Evolutionary conservation across 2,329 filamentous ascomycete species (phyloP).

Genomic region (Colletotrichum sansevieriae): DNA sequence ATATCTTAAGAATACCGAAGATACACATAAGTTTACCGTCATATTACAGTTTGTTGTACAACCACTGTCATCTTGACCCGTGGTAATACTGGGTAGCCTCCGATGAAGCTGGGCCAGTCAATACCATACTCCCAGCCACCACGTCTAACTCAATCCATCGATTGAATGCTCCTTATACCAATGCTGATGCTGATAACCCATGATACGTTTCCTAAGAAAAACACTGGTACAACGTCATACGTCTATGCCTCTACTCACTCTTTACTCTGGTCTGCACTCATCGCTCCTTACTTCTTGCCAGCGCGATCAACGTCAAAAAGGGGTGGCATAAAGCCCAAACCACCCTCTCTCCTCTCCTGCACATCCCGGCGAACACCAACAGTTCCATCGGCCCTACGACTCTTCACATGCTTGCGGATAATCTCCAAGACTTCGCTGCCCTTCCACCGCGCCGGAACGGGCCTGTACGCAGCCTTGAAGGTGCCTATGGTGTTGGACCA

Average conservation of each 20-base stretch:
- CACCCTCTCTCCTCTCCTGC: conserved; percentile 51
- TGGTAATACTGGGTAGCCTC: background rate
- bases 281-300: conserved; percentile 11
- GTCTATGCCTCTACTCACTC: background rate
- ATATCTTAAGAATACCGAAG: too few species aligned
- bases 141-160: background rate
- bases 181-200: background rate
- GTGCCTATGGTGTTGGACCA: conserved; percentile 97
- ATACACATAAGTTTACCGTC: background rate
- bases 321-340: conserved; percentile 70
- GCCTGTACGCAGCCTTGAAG: conserved; percentile 93
- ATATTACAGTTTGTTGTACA: background rate
- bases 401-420: conserved; percentile 83
- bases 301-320: conserved; percentile 47
- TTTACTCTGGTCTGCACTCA: background rate
- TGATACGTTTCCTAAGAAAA: background rate
- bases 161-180: conserved; percentile 2
- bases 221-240: background rate
- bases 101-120: conserved; percentile 6
- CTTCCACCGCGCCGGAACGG: conserved; percentile 88
- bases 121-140: background rate
- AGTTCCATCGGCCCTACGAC: conserved; percentile 61
- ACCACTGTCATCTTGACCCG: too few species aligned
- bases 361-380: conserved; percentile 47
- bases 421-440: conserved; percentile 83